Evolutionary conservation across 176 grass and related monocot species (phyloP).

Genomic region (Sorghum bicolor): Sorghum_bicolor_NCBIv3 NC_012870.2:18294001-18294500

Average conservation of each 20-base stretch:
- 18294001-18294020: slow-evolving; percentile 94
- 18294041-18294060: slow-evolving; percentile 92
- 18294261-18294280: background rate
- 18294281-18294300: background rate
- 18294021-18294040: slow-evolving; percentile 96
- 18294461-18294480: background rate
- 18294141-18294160: background rate
- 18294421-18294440: background rate
- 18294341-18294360: background rate
- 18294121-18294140: background rate
- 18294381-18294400: background rate
- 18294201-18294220: background rate
- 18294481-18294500: background rate
- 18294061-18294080: slow-evolving; percentile 90
- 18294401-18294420: background rate
- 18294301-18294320: background rate
- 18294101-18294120: slow-evolving; percentile 66
- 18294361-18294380: background rate
- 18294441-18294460: background rate
- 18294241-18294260: background rate
- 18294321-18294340: background rate
- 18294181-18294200: background rate
- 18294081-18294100: slow-evolving; percentile 86
- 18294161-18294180: background rate
- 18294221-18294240: background rate